phyloP scores from a whole-genome alignment of 2,329 filamentous ascomycete genomes.

The Pyricularia grisea region DNA sequence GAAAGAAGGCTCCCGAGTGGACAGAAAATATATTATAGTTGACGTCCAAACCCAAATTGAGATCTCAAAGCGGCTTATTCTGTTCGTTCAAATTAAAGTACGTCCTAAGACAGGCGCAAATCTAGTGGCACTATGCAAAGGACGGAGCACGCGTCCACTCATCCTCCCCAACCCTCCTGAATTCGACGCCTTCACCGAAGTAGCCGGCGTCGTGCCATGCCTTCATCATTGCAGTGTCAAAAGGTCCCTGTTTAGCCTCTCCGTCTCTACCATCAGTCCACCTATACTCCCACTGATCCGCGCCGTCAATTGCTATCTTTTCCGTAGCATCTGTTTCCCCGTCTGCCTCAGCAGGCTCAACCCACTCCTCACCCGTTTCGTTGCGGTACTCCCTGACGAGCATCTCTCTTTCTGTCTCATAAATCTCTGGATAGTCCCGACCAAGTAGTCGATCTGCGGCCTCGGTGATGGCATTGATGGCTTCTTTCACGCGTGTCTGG shows the following conservation, averaged over 20 bases:
- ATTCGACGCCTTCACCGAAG: conserved; percentile 83
- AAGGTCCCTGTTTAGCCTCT: conserved; percentile 74
- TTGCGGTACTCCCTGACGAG: conserved; percentile 74
- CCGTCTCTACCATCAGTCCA: conserved; percentile 86
- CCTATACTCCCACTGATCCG: conserved; percentile 68
- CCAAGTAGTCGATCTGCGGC: conserved; percentile 81
- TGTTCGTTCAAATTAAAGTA: background rate
- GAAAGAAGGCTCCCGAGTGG: background rate
- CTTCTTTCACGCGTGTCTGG: conserved; percentile 59
- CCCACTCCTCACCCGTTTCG: conserved; percentile 84
- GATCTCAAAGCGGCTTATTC: background rate
- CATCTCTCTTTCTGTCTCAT: conserved; percentile 77
- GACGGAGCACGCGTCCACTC: conserved; percentile 40
- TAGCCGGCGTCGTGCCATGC: conserved; percentile 90
- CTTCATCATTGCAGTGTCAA: conserved; percentile 75
- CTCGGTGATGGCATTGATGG: conserved; percentile 76
- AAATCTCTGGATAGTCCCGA: conserved; percentile 80
- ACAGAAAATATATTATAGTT: background rate
- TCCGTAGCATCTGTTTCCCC: background rate
- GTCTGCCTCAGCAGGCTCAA: conserved; percentile 23
- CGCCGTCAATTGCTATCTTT: conserved; percentile 12
- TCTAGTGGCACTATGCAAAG: conserved; percentile 14
- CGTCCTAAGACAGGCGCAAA: background rate
- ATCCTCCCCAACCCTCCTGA: conserved; percentile 47
- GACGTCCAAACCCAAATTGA: background rate